Conservation (phyloP, 75 land plant species). For the Picea sitchensis region DNA sequence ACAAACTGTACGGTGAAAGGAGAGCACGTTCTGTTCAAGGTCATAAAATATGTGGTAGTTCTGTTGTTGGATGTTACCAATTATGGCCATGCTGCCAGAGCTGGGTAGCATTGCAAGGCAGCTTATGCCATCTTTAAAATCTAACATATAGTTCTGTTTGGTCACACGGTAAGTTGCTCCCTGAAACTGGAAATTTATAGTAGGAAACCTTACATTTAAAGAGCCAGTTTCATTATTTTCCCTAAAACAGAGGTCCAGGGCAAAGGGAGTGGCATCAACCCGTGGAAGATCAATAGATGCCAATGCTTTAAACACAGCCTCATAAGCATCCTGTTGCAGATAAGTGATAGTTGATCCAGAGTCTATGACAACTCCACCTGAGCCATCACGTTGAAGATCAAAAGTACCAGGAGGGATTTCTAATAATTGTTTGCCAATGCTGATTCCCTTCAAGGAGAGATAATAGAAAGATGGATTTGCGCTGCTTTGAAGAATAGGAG, state of each 20-base stretch:
- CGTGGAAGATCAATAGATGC: not conserved
- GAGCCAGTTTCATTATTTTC: not conserved
- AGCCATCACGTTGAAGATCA: constrained; percentile 12
- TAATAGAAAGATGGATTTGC: constrained; percentile 21
- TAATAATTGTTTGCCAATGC: constrained; percentile 16
- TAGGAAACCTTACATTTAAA: constrained; percentile 12
- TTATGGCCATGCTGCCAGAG: constrained; percentile 11
- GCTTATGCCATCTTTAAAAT: constrained; percentile 7
- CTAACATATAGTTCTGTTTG: constrained; percentile 21
- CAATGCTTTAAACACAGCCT: constrained; percentile 14
- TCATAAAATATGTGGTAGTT: constrained; percentile 19
- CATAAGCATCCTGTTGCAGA: constrained; percentile 13
- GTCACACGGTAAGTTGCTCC: constrained; percentile 16
- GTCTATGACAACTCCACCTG: constrained; percentile 29
- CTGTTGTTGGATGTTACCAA: constrained; percentile 38
- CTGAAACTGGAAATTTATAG: constrained; percentile 17
- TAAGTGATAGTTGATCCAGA: constrained; percentile 33
- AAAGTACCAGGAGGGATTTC: not conserved
- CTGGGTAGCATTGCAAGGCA: constrained; percentile 27
- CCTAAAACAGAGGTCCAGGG: constrained; percentile 31
- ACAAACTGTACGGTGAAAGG: not conserved
- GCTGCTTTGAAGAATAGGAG: constrained; percentile 6
- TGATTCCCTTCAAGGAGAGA: constrained; percentile 22
- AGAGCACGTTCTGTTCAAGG: not conserved
- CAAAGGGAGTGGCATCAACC: constrained; percentile 6